A percentile compares a stretch with the other conserved stretches of the same genome.
Conservation (phyloP, 805 yeast genomes). For the Ogataea pignaliae region DNA sequence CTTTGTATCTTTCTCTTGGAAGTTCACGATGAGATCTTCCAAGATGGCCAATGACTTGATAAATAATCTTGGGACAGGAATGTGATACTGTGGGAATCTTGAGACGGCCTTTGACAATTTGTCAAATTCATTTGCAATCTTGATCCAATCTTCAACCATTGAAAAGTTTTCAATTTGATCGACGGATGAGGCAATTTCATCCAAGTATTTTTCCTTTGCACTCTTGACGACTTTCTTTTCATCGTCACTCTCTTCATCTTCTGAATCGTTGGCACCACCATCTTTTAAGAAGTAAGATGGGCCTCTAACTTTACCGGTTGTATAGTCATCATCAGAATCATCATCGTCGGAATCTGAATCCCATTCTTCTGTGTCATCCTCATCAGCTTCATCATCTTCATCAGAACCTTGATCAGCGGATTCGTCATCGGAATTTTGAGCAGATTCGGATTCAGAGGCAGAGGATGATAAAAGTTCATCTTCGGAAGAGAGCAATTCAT, state of each 20-base stretch:
- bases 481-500: constrained; percentile 52
- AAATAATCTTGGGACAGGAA: constrained; percentile 66
- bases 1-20: constrained; percentile 44
- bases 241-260: constrained; percentile 43
- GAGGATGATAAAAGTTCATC: constrained; percentile 47
- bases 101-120: constrained; percentile 61
- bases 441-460: constrained; percentile 24
- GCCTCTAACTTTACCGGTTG: constrained; percentile 35
- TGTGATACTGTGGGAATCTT: constrained; percentile 72
- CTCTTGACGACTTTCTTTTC: constrained; percentile 84
- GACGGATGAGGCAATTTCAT: constrained; percentile 69
- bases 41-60: constrained; percentile 65
- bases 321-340: constrained; percentile 42
- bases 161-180: constrained; percentile 66
- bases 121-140: constrained; percentile 73
- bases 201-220: constrained; percentile 88
- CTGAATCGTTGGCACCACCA: constrained; percentile 34
- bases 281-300: constrained; percentile 54
- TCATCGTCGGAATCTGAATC: constrained; percentile 39
- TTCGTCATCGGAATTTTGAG: constrained; percentile 23
- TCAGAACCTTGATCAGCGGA: constrained; percentile 30
- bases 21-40: constrained; percentile 60
- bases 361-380: constrained; percentile 40
- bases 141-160: constrained; percentile 74
- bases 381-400: constrained; percentile 37